Percentiles rank a stretch among this genome's conserved stretches.
Evolutionary conservation across 1,284 basidiomycete genomes (phyloP).

Genomic region (Puccinia coronata): DNA sequence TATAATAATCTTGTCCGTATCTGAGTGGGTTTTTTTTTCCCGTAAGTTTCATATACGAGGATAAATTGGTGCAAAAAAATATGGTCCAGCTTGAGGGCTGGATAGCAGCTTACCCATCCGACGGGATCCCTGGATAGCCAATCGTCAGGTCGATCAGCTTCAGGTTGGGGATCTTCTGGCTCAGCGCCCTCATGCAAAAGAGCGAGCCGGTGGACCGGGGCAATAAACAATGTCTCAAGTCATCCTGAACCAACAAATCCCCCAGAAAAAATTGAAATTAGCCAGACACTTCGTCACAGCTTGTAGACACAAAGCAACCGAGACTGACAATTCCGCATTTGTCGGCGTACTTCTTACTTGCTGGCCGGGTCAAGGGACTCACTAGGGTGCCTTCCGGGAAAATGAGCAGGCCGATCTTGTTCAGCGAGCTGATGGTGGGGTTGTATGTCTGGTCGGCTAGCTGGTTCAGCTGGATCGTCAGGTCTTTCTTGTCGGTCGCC

Average conservation of each 20-base stretch:
- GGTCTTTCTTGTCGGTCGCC: slow-evolving; percentile 73
- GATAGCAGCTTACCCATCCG: slow-evolving; percentile 58
- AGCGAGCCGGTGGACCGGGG: slow-evolving; percentile 88
- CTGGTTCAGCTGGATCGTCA: slow-evolving; percentile 66
- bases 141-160: slow-evolving; percentile 85
- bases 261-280: slow-evolving; percentile 20
- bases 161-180: slow-evolving; percentile 73
- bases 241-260: slow-evolving; percentile 63
- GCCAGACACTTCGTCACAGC: not conserved
- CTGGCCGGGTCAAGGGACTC: slow-evolving; percentile 75
- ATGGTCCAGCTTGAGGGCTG: not conserved
- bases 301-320: not conserved
- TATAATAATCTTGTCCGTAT: slow-evolving; percentile 82
- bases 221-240: slow-evolving; percentile 76
- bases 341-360: slow-evolving; percentile 79
- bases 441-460: slow-evolving; percentile 60
- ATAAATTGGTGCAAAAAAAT: too few species aligned
- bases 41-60: too few species aligned
- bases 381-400: slow-evolving; percentile 93
- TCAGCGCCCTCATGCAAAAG: slow-evolving; percentile 77
- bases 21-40: too few species aligned
- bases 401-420: slow-evolving; percentile 77
- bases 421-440: slow-evolving; percentile 61
- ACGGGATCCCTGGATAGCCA: slow-evolving; percentile 75
- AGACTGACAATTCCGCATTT: slow-evolving; percentile 74